Evolutionary conservation across 306 rosid species (phyloP).

Genomic region (Lablab purpureus): DNA sequence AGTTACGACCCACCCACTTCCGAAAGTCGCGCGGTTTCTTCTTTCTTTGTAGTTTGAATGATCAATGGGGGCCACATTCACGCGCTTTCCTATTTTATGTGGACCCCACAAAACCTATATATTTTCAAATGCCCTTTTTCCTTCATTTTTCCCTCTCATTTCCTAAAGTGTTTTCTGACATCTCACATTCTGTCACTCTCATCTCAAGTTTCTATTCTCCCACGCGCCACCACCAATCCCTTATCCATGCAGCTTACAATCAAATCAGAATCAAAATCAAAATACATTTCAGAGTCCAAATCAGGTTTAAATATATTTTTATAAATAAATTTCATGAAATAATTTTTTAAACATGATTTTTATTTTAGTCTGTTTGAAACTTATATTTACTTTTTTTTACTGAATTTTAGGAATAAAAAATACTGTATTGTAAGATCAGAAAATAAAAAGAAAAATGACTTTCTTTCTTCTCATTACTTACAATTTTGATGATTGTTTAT

Average conservation of each 20-base stretch:
- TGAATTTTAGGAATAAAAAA: too few species aligned
- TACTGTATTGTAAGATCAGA: too few species aligned
- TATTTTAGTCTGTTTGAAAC: too few species aligned
- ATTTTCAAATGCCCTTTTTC: background rate
- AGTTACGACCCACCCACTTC: background rate
- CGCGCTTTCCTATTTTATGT: slow-evolving; percentile 56
- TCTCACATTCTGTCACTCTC: background rate
- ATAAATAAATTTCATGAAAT: too few species aligned
- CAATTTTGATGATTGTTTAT: too few species aligned
- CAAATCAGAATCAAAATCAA: too few species aligned
- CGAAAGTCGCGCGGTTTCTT: slow-evolving; percentile 41
- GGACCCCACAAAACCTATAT: slow-evolving; percentile 32
- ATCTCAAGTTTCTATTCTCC: background rate
- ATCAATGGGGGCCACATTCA: slow-evolving; percentile 57
- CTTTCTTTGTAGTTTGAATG: slow-evolving; percentile 36
- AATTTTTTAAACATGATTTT: too few species aligned
- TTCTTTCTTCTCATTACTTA: too few species aligned
- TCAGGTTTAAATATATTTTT: too few species aligned
- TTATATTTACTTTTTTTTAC: too few species aligned
- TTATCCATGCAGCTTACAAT: background rate
- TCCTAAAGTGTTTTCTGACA: background rate
- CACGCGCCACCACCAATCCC: slow-evolving; percentile 9
- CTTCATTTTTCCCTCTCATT: background rate
- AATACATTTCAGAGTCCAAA: too few species aligned
- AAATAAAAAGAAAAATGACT: too few species aligned